Conservation (phyloP, 306 rosid genomes). For the Vachellia collinsii region DNA sequence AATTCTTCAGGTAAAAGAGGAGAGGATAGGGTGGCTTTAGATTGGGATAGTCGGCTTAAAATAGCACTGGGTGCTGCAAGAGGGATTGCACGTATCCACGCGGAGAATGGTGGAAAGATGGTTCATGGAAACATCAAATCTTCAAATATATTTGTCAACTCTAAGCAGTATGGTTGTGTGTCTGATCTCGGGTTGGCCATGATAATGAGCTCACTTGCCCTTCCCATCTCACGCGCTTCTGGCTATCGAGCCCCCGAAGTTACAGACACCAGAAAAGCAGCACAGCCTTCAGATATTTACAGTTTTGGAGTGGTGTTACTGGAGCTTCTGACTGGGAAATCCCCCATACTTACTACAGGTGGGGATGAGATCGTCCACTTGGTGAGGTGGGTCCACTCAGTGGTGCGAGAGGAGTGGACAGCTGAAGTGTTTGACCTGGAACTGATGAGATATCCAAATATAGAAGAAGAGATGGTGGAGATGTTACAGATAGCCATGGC, state of each 20-base stretch:
- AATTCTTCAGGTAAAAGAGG: slow-evolving; percentile 75
- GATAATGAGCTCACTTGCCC: slow-evolving; percentile 71
- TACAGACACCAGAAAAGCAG: slow-evolving; percentile 82
- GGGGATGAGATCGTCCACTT: slow-evolving; percentile 89
- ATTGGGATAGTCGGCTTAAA: slow-evolving; percentile 76
- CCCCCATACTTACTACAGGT: slow-evolving; percentile 77
- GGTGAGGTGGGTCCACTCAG: slow-evolving; percentile 98
- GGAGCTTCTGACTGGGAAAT: slow-evolving; percentile 90
- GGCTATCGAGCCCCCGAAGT: slow-evolving; percentile 97
- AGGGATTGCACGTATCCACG: slow-evolving; percentile 76
- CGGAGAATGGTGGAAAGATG: slow-evolving; percentile 73
- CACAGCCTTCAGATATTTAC: slow-evolving; percentile 77
- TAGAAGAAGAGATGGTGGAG: slow-evolving; percentile 98
- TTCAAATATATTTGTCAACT: slow-evolving; percentile 74
- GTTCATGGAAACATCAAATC: slow-evolving; percentile 85
- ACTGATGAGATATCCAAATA: slow-evolving; percentile 80
- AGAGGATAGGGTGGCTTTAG: slow-evolving; percentile 68
- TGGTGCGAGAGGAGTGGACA: slow-evolving; percentile 94
- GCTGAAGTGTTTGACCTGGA: slow-evolving; percentile 92
- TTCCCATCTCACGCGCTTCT: slow-evolving; percentile 78
- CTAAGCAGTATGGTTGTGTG: slow-evolving; percentile 64
- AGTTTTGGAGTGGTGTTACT: slow-evolving; percentile 90
- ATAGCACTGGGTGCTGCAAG: slow-evolving; percentile 85
- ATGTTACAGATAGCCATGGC: slow-evolving; percentile 89
- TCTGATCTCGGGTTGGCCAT: slow-evolving; percentile 86